These are phyloP conservation scores for Paraphoma chrysanthemicola DNA, from an alignment of 2,329 filamentous ascomycete genomes.

Conservation along the genomic window DNA sequence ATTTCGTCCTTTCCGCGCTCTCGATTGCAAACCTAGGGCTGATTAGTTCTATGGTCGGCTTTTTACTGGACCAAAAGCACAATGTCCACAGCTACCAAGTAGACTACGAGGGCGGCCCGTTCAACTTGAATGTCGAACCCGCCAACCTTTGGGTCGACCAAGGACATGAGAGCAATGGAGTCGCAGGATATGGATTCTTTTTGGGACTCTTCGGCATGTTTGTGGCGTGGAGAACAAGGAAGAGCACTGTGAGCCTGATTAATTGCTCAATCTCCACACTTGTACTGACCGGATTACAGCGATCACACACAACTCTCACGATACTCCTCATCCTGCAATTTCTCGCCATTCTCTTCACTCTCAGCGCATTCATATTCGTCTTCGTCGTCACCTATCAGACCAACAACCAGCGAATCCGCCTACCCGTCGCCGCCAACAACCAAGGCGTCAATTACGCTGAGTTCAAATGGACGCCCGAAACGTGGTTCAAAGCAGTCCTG, in stretches of 20 bases:
- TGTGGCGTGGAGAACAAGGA: conserved; percentile 34
- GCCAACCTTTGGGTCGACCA: conserved; percentile 38
- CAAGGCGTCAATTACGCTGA: conserved; percentile 28
- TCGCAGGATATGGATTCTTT: conserved; percentile 42
- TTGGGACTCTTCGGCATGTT: conserved; percentile 37
- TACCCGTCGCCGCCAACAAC: conserved; percentile 25
- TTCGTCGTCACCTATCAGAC: conserved; percentile 41
- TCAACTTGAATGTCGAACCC: conserved; percentile 31
- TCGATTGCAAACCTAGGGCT: conserved; percentile 39
- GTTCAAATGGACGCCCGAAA: conserved; percentile 41
- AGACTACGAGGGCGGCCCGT: conserved; percentile 27
- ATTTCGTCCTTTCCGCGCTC: conserved; percentile 33
- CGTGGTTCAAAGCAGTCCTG: conserved; percentile 41
- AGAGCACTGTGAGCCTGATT: conserved; percentile 15
- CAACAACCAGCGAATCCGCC: conserved; percentile 29
- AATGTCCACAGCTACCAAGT: conserved; percentile 29
- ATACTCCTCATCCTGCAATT: conserved; percentile 44
- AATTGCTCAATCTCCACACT: neutral
- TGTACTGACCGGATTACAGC: neutral
- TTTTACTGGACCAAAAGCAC: conserved; percentile 37
- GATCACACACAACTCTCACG: conserved; percentile 40
- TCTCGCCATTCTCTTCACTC: conserved; percentile 35
- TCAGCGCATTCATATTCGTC: conserved; percentile 39
- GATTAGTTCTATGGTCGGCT: conserved; percentile 44
- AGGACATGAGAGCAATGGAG: conserved; percentile 38